Conservation (phyloP, 2,329 filamentous ascomycete genomes). For the Botrytis deweyae region DNA sequence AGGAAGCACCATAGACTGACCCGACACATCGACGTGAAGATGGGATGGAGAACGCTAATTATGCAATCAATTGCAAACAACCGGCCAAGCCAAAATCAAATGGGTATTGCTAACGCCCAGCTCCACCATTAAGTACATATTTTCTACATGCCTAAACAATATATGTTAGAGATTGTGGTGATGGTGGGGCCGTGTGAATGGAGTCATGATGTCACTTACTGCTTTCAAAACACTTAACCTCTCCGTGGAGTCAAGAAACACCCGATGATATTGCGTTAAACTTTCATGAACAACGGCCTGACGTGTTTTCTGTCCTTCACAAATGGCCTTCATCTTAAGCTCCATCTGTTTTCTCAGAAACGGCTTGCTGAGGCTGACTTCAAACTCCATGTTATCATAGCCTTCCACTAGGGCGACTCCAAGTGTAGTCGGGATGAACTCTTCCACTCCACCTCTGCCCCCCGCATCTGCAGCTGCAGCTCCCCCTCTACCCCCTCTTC, state of each 20-base stretch:
- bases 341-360: constrained; percentile 99
- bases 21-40: neutral
- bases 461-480: constrained; percentile 43
- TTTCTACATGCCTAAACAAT: constrained; percentile 35
- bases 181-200: constrained; percentile 7
- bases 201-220: constrained; percentile 47
- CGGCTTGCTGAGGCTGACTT: constrained; percentile 90
- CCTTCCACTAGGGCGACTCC: constrained; percentile 91
- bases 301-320: constrained; percentile 76
- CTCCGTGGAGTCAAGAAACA: constrained; percentile 79
- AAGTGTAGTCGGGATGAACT: constrained; percentile 90
- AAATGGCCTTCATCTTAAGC: constrained; percentile 93
- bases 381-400: constrained; percentile 91
- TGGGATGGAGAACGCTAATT: neutral
- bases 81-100: neutral
- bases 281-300: constrained; percentile 77
- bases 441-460: constrained; percentile 58
- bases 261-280: constrained; percentile 79
- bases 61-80: constrained; percentile 7
- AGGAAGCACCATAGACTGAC: constrained; percentile 12
- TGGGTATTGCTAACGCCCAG: constrained; percentile 26
- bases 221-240: constrained; percentile 66
- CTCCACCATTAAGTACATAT: constrained; percentile 36
- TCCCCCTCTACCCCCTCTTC: constrained; percentile 46
- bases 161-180: constrained; percentile 22